Evolutionary conservation across 2,329 filamentous ascomycete genomes (phyloP).

Genomic region (Arthrobotrys musiformis): DNA sequence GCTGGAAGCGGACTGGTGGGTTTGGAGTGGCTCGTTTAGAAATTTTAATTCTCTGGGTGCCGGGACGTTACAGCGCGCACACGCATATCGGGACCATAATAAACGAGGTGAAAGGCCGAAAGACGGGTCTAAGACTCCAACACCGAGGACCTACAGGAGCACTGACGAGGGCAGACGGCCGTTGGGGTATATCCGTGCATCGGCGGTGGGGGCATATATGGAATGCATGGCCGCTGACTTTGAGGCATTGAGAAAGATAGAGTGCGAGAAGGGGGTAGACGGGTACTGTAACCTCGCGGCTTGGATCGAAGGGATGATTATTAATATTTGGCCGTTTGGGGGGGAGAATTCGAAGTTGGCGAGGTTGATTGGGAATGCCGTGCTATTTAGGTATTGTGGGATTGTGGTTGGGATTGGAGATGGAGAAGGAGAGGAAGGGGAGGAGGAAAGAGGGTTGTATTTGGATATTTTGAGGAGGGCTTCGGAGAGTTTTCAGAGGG

Average conservation of each 20-base stretch:
- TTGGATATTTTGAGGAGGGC: background rate
- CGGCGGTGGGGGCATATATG: background rate
- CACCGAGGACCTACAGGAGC: background rate
- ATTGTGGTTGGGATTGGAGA: background rate
- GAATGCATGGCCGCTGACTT: background rate
- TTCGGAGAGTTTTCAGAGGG: background rate
- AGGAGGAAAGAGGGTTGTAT: background rate
- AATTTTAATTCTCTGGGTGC: background rate
- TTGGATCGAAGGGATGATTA: background rate
- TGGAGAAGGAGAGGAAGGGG: background rate
- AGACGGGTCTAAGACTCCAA: background rate
- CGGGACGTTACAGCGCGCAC: background rate
- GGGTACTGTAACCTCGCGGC: background rate
- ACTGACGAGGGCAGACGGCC: background rate
- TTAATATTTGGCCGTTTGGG: slow-evolving; percentile 16
- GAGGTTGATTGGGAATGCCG: slow-evolving; percentile 2
- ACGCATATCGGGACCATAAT: background rate
- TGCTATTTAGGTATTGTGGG: slow-evolving; percentile 1
- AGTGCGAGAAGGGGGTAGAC: background rate
- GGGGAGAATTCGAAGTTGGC: slow-evolving; percentile 3
- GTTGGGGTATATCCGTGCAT: background rate
- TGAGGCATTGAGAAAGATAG: background rate
- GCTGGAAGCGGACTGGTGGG: background rate
- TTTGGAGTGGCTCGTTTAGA: background rate
- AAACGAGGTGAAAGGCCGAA: background rate